These are phyloP conservation scores for Symbiodinium pilosum DNA, from an alignment of 73 alveolate species.

Conservation along the genomic window DNA sequence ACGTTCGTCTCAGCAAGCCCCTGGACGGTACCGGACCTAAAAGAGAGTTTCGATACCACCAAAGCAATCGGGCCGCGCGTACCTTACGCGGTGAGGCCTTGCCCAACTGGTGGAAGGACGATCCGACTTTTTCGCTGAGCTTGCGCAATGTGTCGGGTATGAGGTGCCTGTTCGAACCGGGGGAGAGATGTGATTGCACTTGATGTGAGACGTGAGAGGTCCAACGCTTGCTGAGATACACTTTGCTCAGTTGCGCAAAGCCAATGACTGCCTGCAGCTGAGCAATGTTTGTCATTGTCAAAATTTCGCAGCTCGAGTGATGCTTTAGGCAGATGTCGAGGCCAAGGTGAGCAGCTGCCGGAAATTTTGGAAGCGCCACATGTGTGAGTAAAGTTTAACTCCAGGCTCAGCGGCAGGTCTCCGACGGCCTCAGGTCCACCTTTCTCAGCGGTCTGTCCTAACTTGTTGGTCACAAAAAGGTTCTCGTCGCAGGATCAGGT, in stretches of 20 bases:
- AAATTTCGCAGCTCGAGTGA: too few species aligned
- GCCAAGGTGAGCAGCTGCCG: not conserved
- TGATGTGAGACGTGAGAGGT: not conserved
- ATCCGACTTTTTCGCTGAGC: constrained; percentile 79
- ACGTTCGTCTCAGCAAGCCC: too few species aligned
- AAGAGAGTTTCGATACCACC: too few species aligned
- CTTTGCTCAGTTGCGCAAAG: constrained; percentile 65
- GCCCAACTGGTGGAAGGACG: constrained; percentile 44
- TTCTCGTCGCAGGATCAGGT: not conserved
- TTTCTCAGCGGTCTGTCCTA: too few species aligned
- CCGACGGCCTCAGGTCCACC: constrained; percentile 19
- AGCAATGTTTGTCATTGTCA: not conserved
- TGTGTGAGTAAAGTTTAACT: not conserved
- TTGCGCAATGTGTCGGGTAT: constrained; percentile 70
- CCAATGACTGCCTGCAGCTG: constrained; percentile 25
- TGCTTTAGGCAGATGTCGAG: not conserved
- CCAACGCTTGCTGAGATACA: constrained; percentile 67
- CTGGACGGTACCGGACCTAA: too few species aligned
- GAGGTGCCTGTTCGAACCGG: not conserved
- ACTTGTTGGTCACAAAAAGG: too few species aligned
- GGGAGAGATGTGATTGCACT: not conserved
- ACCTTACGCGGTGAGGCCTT: constrained; percentile 13
- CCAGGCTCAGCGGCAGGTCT: constrained; percentile 42
- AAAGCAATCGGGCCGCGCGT: too few species aligned
- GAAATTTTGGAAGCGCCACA: not conserved